These are phyloP conservation scores for Cryomyces antarcticus DNA, from an alignment of 495 filamentous ascomycete species.

Conservation along the genomic window DNA sequence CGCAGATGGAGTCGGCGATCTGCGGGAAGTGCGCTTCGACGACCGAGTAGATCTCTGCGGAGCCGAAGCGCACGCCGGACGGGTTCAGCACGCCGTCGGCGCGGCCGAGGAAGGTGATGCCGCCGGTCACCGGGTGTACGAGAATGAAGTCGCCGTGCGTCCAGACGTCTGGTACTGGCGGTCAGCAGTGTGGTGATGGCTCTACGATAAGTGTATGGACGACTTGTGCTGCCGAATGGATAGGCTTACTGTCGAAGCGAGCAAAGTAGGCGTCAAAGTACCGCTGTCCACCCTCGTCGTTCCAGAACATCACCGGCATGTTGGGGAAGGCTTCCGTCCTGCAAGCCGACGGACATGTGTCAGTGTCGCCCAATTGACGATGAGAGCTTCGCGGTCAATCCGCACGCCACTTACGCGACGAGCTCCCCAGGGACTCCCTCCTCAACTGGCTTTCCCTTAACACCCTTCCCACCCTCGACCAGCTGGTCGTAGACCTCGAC, in stretches of 20 bases:
- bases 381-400: not conserved
- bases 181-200: not conserved
- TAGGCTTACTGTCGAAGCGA: constrained; percentile 30
- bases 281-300: constrained; percentile 29
- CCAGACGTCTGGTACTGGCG: constrained; percentile 35
- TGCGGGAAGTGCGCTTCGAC: constrained; percentile 44
- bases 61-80: constrained; percentile 68
- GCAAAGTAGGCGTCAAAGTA: constrained; percentile 56
- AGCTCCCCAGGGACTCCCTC: constrained; percentile 52
- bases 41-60: constrained; percentile 60
- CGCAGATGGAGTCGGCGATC: constrained; percentile 48
- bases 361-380: not conserved
- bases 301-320: constrained; percentile 54
- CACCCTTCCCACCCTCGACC: constrained; percentile 30
- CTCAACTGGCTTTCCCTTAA: constrained; percentile 30
- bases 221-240: not conserved
- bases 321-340: constrained; percentile 45
- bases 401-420: constrained; percentile 25
- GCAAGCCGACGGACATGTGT: not conserved
- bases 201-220: not conserved
- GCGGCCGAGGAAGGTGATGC: constrained; percentile 51
- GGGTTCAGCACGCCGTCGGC: constrained; percentile 87
- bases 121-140: constrained; percentile 44
- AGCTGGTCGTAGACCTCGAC: constrained; percentile 44
- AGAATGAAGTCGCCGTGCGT: constrained; percentile 63